These are phyloP conservation scores for Fusarium longipes DNA, from an alignment of 2,329 filamentous ascomycete species.

Conservation along the genomic window DNA sequence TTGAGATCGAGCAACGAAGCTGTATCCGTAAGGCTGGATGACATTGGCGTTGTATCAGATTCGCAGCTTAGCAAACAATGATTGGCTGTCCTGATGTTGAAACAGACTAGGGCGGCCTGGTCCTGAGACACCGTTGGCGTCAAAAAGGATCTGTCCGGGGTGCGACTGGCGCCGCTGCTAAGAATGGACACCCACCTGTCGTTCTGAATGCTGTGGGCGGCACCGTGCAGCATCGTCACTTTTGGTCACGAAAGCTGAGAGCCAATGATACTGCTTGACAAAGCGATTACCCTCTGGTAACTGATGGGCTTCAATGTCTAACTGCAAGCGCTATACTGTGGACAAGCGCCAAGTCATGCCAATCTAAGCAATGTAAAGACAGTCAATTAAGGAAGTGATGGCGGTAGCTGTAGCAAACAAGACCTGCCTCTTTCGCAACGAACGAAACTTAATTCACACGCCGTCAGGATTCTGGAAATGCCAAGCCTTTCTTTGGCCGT, in stretches of 20 bases:
- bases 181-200: conserved; percentile 35
- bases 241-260: not conserved
- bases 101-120: conserved; percentile 39
- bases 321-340: conserved; percentile 8
- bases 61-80: not conserved
- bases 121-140: conserved; percentile 38
- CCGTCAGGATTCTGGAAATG: conserved; percentile 12
- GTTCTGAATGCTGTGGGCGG: conserved; percentile 1
- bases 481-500: conserved; percentile 28
- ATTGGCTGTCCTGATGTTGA: conserved; percentile 47
- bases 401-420: not conserved
- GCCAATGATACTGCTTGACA: conserved; percentile 9
- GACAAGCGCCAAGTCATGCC: not conserved
- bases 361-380: not conserved
- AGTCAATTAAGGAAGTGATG: not conserved
- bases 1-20: not conserved
- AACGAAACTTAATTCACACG: conserved; percentile 16
- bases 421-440: no score
- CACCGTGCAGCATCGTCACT: conserved; percentile 1
- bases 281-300: not conserved
- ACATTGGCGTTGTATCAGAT: conserved; percentile 37
- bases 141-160: conserved; percentile 6
- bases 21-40: conserved; percentile 22
- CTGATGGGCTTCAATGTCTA: not conserved
- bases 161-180: conserved; percentile 34